Base-by-base conservation (phyloP, 140 eudicot genomes). In the Oenanthe javanica region DNA sequence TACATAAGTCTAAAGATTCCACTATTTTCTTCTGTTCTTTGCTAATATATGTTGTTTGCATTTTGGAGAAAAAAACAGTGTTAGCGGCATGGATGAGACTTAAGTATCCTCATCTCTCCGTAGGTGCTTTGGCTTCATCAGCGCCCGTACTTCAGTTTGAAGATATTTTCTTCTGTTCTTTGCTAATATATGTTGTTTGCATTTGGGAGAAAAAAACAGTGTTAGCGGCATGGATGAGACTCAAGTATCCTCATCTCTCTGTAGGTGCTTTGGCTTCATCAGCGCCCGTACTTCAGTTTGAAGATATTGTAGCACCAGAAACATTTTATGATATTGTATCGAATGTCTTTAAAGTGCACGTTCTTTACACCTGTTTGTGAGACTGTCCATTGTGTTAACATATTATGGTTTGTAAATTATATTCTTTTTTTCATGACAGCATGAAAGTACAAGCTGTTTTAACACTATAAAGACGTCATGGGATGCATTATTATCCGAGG, bases 151-250 rank as follows among this genome's bases (percentile, higher is more conserved):
- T 94, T 84, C 98, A 94, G 72, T 92, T 31, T 31, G 36, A 31
- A 31, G 36, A 31, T 48, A 11, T 4, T 47, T 11, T 45, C 43
- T 19, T 57, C 2, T 72, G 83, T 70, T 75, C 23, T 42, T 78
- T 19, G 54, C 72, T 61, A 12, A 79, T 42, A 14, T 23, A 43
- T 40, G 9, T 18, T 67, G 42, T 77, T 63, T 77, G 64, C 36
- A n/a, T 67, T 64, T 27, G 40, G 77, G 71, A 49, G 76, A 59
- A 31, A 31, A 52, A 14, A 55, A 81, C 91, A 94, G 98, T 94
- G 98, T 84, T 94, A 80, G 98, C 98, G 9, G 94, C 97, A 55
- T 94, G 98, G 98, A 92, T 94, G 97, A 86, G 97, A 84, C 87
- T 94, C 75, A 94, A 94, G 83, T 94, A 94, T 87, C 98, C 98